Evolutionary conservation across 164 flowering plant species (phyloP), one percentile per base, ranked within the genome.

Genomic region (Piper betle): DNA sequence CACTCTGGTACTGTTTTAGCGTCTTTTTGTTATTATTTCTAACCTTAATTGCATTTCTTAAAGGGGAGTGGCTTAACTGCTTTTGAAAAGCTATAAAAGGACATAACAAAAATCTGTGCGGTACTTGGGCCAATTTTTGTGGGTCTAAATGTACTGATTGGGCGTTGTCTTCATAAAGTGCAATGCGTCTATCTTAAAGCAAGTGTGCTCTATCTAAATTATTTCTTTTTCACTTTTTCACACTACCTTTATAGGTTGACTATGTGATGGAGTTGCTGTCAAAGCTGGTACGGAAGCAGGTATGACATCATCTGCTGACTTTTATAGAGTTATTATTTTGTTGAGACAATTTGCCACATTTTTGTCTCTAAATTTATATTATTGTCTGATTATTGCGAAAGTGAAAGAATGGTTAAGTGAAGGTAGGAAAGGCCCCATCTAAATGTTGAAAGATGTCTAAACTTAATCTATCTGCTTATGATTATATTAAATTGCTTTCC

Each of bases 241-340:
- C n/a, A 15, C 18, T 4, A 3, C 11, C 52, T 60, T 52, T 75
- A 41, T 78, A 94, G 99, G 96, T 91, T 69, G 87, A 94, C 79
- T 88, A 87, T 78, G 88, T 94, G 5, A 94, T 94, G 99, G 96
- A 87, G 68, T 78, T 94, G 62, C 87, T 94, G 41, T 82, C 87
- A 63, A 94, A 85, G 73, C 96, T 94, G n/a, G 95, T 94, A 46
- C 72, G 65, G 58, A 91, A 76, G 78, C 99, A 94, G 97, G 99
- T 94, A 72, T 25, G 71, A 33, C 40, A 33, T 38, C 3, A 64
- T 52, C 54, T 64, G 19, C 13, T 0, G 4, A 53, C 18, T 59
- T 61, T 46, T 15, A 39, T 46, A 59, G 37, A 53, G n/a, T 52
- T 2, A 5, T 16, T 8, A 1, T 46, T 46, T 6, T 46, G 15